Evolutionary conservation across 1,284 basidiomycete species (phyloP), one percentile per base, ranked within the genome.

Genomic region (Fomitopsis schrenkii): DNA sequence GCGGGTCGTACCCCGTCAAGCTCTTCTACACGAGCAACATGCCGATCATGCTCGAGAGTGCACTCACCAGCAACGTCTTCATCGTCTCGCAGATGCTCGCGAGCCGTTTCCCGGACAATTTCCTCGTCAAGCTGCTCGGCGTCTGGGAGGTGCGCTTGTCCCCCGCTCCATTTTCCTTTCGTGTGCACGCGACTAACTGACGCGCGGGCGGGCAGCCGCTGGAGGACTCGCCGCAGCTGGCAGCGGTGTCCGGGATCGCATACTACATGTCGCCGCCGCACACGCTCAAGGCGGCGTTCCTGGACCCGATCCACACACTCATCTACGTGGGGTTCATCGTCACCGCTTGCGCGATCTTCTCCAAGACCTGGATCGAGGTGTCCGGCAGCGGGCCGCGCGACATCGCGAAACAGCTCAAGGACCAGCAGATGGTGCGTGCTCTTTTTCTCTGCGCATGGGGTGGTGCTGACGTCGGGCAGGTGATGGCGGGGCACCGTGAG

Each of bases 341-440:
- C 63, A 89, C 91, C 38, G 94, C 95, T 14, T 99, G 97, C 73
- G 97, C 97, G 14, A 82, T 98, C 68, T 98, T 99, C 83, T 96
- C 93, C 75, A 98, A 98, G 84, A 97, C 97, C 5, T 99, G 97
- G 97, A 98, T 99, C 71, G 97, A 98, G 72, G 95, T 98, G 42
- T 98, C 95, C 1, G 97, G 97, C 40, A 93, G 90, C 60, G 95
- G 97, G 17, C 97, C 97, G 17, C 82, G 97, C 58, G 97, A 99
- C 69, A 90, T 99, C 59, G 97, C 97, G 60, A 97, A 97, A 79
- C 96, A 99, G 77, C 87, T 99, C 73, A 98, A 98, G 83, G 97
- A 99, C 70, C 96, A 98, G 77, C 91, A 93, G 71, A 96, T 98
- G 93, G 97, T 87, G 45, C 30, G 76, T 66, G 30, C 33, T 36